Base-by-base conservation (phyloP, 306 rosid species). In the Medicago truncatula region DNA sequence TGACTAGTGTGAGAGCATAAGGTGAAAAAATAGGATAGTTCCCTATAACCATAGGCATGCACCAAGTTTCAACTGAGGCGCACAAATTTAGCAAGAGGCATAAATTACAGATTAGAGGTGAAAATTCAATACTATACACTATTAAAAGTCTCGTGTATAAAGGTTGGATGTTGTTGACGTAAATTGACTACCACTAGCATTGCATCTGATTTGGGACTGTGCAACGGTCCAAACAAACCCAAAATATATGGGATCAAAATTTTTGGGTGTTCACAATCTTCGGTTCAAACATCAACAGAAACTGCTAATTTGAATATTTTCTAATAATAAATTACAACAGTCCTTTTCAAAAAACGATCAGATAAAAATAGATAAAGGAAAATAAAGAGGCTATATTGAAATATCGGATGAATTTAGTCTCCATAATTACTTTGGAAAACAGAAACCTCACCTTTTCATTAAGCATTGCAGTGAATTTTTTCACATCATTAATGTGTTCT, bases 401-500 rank as follows among this genome's bases (percentile, higher is more conserved):
- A 76, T 67, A 66, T 83, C 59, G 57, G 74, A 82, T 9, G 64
- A 76, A 44, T 46, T 18, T 8, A 62, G 58, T 75, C 58, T 31
- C 41, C 9, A 68, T 39, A 64, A 63, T 76, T 61, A 15, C 57
- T 11, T 83, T 59, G 5, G 36, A 56, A 6, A 34, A 73, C 65
- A 38, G 16, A 77, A 70, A 57, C 64, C 71, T 73, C 82, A 90
- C 99, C 97, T 90, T 89, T 80, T 95, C 97, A 73, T 84, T 88
- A 78, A 95, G 91, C 85, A 85, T 82, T 58, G 93, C 78, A 75
- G 90, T 89, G 80, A 95, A 76, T 81, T 85, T 95, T 89, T 95
- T 95, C 82, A 95, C 87, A 71, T 95, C 99, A 44, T 80, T 88
- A n/a, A 92, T 18, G 76, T 90, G 99, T 73, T 90, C 85, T 75